phyloP scores from a whole-genome alignment of 1,284 basidiomycete genomes.

The Mycosarcoma mackinlayi region DNA sequence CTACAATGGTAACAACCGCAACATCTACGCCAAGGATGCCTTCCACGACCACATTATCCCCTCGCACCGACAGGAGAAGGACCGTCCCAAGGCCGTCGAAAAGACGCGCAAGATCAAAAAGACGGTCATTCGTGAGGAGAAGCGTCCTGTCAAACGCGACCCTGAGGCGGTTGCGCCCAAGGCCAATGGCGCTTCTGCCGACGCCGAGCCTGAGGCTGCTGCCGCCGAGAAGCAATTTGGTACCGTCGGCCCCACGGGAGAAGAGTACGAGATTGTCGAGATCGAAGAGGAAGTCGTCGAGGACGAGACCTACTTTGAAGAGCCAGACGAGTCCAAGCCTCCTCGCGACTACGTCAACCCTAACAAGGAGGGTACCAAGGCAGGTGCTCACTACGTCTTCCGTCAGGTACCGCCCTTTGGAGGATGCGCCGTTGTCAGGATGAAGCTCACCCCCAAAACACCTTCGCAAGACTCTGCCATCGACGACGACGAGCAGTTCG shows the following conservation, averaged over 20 bases:
- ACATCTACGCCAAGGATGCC: conserved; percentile 94
- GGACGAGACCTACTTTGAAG: conserved; percentile 61
- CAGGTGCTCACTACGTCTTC: conserved; percentile 90
- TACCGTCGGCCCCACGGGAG: conserved; percentile 28
- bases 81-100: conserved; percentile 55
- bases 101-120: conserved; percentile 56
- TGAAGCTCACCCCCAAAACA: conserved; percentile 86
- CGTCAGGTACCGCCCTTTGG: conserved; percentile 85
- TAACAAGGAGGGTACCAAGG: conserved; percentile 87
- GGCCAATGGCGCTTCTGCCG: conserved; percentile 41
- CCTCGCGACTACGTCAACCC: conserved; percentile 77
- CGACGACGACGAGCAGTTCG: conserved; percentile 89
- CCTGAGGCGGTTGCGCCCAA: conserved; percentile 45
- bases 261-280: conserved; percentile 54
- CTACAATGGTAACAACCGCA: conserved; percentile 79
- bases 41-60: conserved; percentile 97
- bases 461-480: conserved; percentile 81
- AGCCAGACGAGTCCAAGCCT: conserved; percentile 47
- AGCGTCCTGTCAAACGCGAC: conserved; percentile 23
- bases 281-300: conserved; percentile 65
- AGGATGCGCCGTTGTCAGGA: conserved; percentile 92
- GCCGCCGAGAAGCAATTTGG: conserved; percentile 48
- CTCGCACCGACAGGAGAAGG: conserved; percentile 73
- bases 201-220: conserved; percentile 38
- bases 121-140: conserved; percentile 45